Percentiles rank a stretch among this genome's conserved stretches.
phyloP scores from a whole-genome alignment of 805 yeast species.

The Metschnikowia henanensis region DNA sequence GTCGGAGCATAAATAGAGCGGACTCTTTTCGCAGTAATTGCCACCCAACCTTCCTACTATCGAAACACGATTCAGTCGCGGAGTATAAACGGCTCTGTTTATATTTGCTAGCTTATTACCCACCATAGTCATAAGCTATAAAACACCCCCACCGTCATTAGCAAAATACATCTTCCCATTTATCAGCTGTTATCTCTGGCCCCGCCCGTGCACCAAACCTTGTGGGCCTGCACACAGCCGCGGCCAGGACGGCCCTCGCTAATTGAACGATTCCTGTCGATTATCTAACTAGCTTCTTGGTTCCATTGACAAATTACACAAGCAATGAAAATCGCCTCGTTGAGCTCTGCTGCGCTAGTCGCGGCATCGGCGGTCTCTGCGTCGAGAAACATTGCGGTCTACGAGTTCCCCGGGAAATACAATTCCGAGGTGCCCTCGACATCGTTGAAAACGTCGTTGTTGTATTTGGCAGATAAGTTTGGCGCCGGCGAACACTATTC shows the following conservation, averaged over 20 bases:
- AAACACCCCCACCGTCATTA: no score
- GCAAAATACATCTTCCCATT: no score
- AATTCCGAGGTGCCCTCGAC: slow-evolving; percentile 7
- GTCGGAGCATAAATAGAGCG: no score
- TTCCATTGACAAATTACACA: neutral
- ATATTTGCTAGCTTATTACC: no score
- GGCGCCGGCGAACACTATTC: slow-evolving; percentile 39
- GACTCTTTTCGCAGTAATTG: no score
- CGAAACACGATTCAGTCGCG: no score
- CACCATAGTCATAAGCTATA: no score
- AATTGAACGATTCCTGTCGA: neutral
- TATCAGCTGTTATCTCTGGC: slow-evolving; percentile 2
- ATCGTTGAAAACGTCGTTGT: slow-evolving; percentile 32
- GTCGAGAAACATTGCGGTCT: slow-evolving; percentile 18
- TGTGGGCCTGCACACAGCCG: slow-evolving; percentile 8
- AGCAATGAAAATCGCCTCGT: slow-evolving; percentile 18
- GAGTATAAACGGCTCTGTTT: no score
- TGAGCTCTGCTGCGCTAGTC: slow-evolving; percentile 15
- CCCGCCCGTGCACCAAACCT: neutral
- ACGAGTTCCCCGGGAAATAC: slow-evolving; percentile 12
- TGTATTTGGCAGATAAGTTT: slow-evolving; percentile 47
- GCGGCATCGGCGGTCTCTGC: slow-evolving; percentile 16
- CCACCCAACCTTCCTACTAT: no score
- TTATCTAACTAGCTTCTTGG: neutral
- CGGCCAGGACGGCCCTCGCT: slow-evolving; percentile 6